phyloP scores from a whole-genome alignment of 202 grass and related monocot species.

The Cymbopogon flexuosus region DNA sequence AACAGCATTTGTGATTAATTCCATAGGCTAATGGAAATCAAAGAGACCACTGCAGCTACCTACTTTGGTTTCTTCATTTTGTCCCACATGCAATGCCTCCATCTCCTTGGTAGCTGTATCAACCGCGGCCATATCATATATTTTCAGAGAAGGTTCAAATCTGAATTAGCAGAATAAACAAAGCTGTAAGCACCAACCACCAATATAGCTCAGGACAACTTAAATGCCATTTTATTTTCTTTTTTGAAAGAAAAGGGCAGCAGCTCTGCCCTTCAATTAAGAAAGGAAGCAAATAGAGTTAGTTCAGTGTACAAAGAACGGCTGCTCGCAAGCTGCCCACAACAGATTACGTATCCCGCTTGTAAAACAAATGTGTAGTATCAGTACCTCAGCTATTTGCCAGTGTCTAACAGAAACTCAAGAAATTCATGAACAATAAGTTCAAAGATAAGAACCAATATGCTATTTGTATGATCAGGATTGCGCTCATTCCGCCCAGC shows the following conservation, averaged over 20 bases:
- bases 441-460: neutral
- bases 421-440: neutral
- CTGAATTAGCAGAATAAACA: constrained; percentile 28
- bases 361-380: neutral
- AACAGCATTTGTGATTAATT: too few species aligned
- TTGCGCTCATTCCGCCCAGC: neutral
- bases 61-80: constrained; percentile 34
- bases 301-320: neutral
- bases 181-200: constrained; percentile 21
- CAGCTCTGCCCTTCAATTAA: neutral
- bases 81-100: constrained; percentile 32
- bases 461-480: neutral
- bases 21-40: neutral
- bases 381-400: neutral
- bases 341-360: neutral
- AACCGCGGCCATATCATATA: constrained; percentile 24
- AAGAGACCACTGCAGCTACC: neutral
- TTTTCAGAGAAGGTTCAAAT: neutral
- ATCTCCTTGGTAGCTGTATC: constrained; percentile 33
- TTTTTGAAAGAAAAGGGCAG: too few species aligned
- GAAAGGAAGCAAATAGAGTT: neutral
- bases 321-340: neutral
- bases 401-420: neutral
- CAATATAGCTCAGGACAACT: too few species aligned
- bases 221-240: too few species aligned